phyloP scores from a whole-genome alignment of 352 stramenopile genomes.

The Bremia lactucae region DNA sequence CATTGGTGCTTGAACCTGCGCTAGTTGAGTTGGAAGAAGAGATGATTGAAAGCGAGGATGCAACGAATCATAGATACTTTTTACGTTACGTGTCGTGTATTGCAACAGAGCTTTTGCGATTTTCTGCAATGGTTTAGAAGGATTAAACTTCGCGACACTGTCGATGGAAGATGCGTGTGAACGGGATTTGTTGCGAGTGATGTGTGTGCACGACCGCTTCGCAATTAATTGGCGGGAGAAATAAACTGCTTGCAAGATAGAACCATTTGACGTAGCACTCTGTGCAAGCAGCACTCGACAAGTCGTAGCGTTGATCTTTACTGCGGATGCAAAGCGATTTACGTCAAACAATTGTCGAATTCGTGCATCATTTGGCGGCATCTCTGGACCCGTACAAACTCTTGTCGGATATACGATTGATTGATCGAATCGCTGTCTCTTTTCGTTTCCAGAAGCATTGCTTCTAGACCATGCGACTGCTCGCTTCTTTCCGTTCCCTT shows the following conservation, averaged over 20 bases:
- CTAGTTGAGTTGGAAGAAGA: constrained; percentile 22
- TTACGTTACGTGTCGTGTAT: constrained; percentile 44
- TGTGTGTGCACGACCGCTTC: constrained; percentile 2
- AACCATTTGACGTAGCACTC: constrained; percentile 30
- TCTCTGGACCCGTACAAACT: not conserved
- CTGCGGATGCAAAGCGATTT: constrained; percentile 34
- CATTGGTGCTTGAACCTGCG: constrained; percentile 36
- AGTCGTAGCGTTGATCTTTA: constrained; percentile 27
- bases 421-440: constrained; percentile 5
- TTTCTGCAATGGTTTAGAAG: constrained; percentile 25
- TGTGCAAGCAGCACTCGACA: constrained; percentile 38
- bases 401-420: not conserved
- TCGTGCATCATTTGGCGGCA: constrained; percentile 28
- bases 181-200: too few relatives aligned
- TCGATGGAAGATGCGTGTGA: too few relatives aligned
- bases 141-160: not conserved
- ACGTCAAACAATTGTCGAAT: constrained; percentile 34
- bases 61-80: constrained; percentile 32
- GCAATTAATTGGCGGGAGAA: constrained; percentile 52
- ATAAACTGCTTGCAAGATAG: constrained; percentile 36
- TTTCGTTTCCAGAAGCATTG: not conserved
- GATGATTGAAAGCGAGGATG: constrained; percentile 4
- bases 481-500: constrained; percentile 22
- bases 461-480: not conserved
- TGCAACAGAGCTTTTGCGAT: constrained; percentile 51